Base-by-base conservation (phyloP, 441 rosid genomes). In the Gossypium trilobum region DNA sequence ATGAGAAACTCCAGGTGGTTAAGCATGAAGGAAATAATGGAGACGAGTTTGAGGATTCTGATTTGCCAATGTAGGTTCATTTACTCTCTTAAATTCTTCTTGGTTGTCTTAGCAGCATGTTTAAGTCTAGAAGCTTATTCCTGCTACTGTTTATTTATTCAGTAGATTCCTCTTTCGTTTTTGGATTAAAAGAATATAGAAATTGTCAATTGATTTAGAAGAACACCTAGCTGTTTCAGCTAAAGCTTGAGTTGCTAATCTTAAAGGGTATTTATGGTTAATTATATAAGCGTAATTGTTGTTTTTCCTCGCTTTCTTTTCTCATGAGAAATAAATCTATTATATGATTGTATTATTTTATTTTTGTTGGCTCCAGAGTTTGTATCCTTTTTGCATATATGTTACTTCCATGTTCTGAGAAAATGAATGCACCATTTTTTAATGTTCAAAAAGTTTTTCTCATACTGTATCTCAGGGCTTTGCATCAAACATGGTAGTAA, bases 1-100 rank as follows among this genome's bases (percentile, higher is more conserved):
- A 80, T 73, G 98, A 89, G 62, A 94, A 88, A 79, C 85, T 89
- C 78, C 88, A 89, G 79, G 90, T 88, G 71, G 88, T 90, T 81
- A 85, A 81, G 84, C 97, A 88, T 50, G 86, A 85, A 59, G 91
- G 89, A 75, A 77, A 76, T 68, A 87, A 82, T 77, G 94, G 87
- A 33, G 89, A 85, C 56, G 89, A 78, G 70, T 57, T 79, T 4
- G 93, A 86, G 76, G 97, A 91, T 80, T 80, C 90, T 2, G 88
- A 89, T 81, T 74, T 94, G 76, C 99, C 97, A 62, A 90, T 81
- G 99, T 92, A 83, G 51, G 89, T 76, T 44, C 22, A 20, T 73
- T 50, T 50, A 46, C 19, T 5, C 36, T 22, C 52, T 51, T 10
- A 68, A 51, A 16, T 68, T 27, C 16, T n/a, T 16, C 29, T 16